Evolutionary conservation across 495 filamentous ascomycete genomes (phyloP), one percentile per base, ranked within the genome.

Genomic region (Penicillium diatomitis): DNA sequence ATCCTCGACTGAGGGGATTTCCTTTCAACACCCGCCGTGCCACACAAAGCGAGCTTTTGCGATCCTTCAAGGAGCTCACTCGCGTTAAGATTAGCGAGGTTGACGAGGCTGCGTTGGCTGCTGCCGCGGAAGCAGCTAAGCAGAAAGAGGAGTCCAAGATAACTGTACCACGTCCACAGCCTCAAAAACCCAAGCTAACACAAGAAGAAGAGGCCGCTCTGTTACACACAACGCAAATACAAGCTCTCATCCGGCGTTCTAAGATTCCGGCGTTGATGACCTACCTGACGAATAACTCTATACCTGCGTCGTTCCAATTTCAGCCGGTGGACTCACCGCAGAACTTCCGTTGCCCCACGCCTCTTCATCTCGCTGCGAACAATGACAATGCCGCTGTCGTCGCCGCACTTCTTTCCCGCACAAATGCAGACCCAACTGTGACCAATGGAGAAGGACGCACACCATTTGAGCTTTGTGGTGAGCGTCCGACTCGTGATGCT

Each of bases 11-110:
- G 54, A 78, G 94, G 38, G 83, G 86, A 0, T 96, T 98, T 57
- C 92, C 92, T 0, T 97, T 98, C 66, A 94, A 78, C 67, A 98
- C 92, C 7, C 80, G 91, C n/a, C 76, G 92, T 28, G 89, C 92
- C 3, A 98, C 92, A 0, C 90, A 98, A 53, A 85, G 81, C 33
- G 92, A 98, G 65, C 83, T 98, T 1, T 90, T 96, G 86, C 80
- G 90, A 12, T 80, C 83, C 42, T 98, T 96, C 57, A 84, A 90
- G 49, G 94, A 98, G 62, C 73, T 98, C 5, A 98, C 92, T 0
- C 74, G 91, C 2, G 78, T 94, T 7, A 96, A 98, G 65, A 72
- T 95, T 42, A 83, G 79, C 49, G 77, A 83, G 44, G 76, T 97
- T 32, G 76, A 84, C 51, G 75, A 87, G 66, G 72, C 65, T 27